Base-by-base conservation (phyloP, 2,329 filamentous ascomycete species). In the Apiospora pterosperma region DNA sequence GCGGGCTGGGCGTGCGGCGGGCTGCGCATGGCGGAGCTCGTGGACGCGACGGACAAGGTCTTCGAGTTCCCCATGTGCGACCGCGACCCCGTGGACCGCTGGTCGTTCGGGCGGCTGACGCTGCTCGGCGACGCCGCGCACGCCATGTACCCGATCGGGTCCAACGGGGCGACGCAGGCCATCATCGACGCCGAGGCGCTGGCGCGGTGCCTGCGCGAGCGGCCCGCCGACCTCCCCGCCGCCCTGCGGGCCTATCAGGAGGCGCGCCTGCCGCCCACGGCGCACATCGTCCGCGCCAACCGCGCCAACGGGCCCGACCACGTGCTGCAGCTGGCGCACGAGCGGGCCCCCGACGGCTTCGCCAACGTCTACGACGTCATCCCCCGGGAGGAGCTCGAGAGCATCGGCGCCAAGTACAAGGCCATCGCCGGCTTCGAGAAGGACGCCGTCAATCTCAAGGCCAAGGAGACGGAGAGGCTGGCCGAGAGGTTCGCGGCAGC, bases 61-160 rank as follows among this genome's bases (percentile, higher is more conserved):
- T 80, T 76, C 61, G 80, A 82, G 67, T 82, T 80, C 62, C 79
- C 80, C 31, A 82, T 82, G 80, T 79, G 78, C 63, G 79, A 81
- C 65, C 75, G 79, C 10, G 61, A 72, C 42, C 63, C 65, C 21
- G 64, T 63, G 16, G 64, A 75, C 14, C 72, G 74, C 42, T 81
- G 80, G 76, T 73, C 77, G 61, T 79, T 74, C 44, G 72, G 74
- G 11, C 70, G 80, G 10, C 75, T 79, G 3, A 72, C 81, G 1
- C 70, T 75, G 1, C 73, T 82, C 6, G 80, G 80, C 0, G 80
- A 82, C 66, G 73, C 79, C 1, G 77, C 75, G 10, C 79, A 82
- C 66, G 59, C 39, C 0, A 79, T 81, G 74, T 80, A 80, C 66
- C 79, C 79, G 0, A 80, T 81, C 61, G 79, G 79, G 3, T 76